Evolutionary conservation across 768 basidiomycete species (phyloP).

Genomic region (Serendipita sp.): DNA sequence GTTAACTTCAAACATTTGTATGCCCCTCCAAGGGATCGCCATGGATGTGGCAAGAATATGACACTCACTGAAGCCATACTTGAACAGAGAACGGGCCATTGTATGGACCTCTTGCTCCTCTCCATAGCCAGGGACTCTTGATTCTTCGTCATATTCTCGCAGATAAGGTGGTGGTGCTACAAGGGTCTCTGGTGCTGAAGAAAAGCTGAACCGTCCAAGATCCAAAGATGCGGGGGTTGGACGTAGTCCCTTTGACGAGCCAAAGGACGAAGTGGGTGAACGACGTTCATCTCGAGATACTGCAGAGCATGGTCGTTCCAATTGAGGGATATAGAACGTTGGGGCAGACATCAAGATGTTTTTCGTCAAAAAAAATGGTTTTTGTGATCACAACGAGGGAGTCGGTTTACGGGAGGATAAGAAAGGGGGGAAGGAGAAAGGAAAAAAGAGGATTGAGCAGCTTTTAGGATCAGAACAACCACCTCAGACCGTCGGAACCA

Average conservation of each 20-base stretch:
- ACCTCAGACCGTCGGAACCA: neutral
- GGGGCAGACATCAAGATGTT: neutral
- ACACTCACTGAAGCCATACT: neutral
- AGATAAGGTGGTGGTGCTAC: neutral
- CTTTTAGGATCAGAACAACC: constrained; percentile 1
- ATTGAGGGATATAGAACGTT: neutral
- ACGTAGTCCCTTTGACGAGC: neutral
- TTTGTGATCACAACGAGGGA: neutral
- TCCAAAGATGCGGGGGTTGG: neutral
- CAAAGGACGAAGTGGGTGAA: neutral
- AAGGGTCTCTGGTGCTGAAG: neutral
- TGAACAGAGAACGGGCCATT: constrained; percentile 1
- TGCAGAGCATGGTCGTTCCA: neutral
- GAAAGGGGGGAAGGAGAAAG: neutral
- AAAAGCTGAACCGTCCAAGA: neutral
- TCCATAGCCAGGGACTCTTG: neutral
- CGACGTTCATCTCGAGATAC: neutral
- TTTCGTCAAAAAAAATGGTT: neutral
- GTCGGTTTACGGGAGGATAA: neutral
- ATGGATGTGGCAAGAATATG: neutral
- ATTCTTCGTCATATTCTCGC: constrained; percentile 2
- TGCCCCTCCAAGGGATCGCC: neutral
- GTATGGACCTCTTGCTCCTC: neutral
- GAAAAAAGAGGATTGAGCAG: neutral
- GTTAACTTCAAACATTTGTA: neutral